Percentiles rank a stretch among this genome's conserved stretches.
phyloP scores from a whole-genome alignment of 176 grass and related monocot species.

The Canna indica region DNA sequence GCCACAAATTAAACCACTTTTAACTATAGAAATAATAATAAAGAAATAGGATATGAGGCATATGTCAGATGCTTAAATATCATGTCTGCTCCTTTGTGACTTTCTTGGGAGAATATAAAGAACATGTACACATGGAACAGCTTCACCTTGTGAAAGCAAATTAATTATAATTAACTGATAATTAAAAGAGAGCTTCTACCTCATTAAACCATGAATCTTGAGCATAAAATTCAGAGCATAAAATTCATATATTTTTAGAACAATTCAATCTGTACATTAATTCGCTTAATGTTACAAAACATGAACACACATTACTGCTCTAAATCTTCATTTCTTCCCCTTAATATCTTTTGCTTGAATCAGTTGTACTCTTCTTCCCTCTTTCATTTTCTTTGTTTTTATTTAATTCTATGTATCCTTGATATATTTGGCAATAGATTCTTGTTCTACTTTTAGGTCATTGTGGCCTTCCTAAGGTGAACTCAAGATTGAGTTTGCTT shows the following conservation, averaged over 20 bases:
- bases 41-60: too few relatives aligned
- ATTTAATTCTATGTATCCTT: background rate
- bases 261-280: background rate
- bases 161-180: too few relatives aligned
- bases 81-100: background rate
- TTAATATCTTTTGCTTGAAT: background rate
- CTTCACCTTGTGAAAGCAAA: too few relatives aligned
- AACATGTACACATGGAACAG: background rate
- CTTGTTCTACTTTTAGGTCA: background rate
- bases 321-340: background rate
- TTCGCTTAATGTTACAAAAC: background rate
- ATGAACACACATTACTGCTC: background rate
- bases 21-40: background rate
- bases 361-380: background rate
- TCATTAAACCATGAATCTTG: too few relatives aligned
- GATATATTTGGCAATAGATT: background rate
- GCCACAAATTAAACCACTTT: too few relatives aligned
- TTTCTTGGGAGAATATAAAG: constrained; percentile 6
- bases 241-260: background rate
- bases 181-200: too few relatives aligned
- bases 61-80: background rate
- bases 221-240: too few relatives aligned
- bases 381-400: background rate
- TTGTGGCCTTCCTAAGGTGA: constrained; percentile 15
- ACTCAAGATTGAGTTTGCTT: constrained; percentile 14